Evolutionary conservation across 2,329 filamentous ascomycete species (phyloP).

Genomic region (Didymella segeticola): DNA sequence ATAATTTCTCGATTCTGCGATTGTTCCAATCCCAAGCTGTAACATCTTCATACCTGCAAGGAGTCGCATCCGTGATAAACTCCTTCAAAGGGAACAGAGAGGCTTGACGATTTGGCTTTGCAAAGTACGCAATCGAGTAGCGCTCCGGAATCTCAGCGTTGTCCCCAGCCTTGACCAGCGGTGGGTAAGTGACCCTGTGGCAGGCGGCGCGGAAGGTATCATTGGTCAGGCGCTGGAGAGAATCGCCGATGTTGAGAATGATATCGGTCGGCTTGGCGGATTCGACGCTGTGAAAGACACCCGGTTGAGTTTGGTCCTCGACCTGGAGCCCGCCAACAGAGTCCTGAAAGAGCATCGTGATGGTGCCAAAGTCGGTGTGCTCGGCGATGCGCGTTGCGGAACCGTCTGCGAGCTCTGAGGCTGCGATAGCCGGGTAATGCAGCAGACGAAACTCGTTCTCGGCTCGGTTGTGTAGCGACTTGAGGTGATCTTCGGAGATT

Average conservation of each 20-base stretch:
- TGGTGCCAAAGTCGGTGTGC: conserved; percentile 31
- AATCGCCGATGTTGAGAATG: conserved; percentile 53
- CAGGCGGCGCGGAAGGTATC: conserved; percentile 42
- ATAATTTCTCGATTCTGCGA: not conserved
- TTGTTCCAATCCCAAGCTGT: conserved; percentile 10
- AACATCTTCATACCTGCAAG: not conserved
- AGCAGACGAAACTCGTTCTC: conserved; percentile 24
- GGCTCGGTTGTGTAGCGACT: conserved; percentile 9
- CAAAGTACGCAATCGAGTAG: conserved; percentile 6
- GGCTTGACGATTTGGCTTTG: not conserved
- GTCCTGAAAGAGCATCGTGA: conserved; percentile 46
- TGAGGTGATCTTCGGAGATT: conserved; percentile 1
- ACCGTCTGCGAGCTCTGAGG: conserved; percentile 7
- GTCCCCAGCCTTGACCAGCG: not conserved
- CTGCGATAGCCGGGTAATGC: conserved; percentile 22
- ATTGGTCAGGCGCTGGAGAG: conserved; percentile 50
- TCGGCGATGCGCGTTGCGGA: conserved; percentile 15
- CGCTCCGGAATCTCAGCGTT: not conserved
- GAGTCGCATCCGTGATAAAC: conserved; percentile 3
- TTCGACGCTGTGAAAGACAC: conserved; percentile 9
- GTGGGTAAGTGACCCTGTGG: conserved; percentile 40
- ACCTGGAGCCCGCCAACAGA: conserved; percentile 41
- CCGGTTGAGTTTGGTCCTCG: conserved; percentile 31
- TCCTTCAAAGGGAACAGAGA: not conserved
- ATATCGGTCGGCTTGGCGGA: conserved; percentile 30